phyloP scores from a whole-genome alignment of 345 rosid genomes.

The Zanthoxylum bungeanum region DNA sequence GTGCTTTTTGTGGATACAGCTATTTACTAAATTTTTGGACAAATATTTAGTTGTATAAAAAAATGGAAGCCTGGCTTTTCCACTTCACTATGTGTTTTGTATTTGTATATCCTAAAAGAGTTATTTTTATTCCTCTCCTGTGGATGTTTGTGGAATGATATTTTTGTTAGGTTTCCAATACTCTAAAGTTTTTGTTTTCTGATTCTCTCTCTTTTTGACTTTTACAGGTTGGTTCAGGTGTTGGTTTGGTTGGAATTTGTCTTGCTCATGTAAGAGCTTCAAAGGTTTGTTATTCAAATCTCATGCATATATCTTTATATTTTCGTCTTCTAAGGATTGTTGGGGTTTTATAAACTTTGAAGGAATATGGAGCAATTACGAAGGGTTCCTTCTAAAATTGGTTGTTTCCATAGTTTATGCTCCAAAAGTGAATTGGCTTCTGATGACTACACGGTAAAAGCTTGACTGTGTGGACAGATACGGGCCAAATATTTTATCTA shows the following conservation, averaged over 20 bases:
- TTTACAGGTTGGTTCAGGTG: constrained; percentile 88
- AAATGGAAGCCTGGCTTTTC: not conserved
- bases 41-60: not conserved
- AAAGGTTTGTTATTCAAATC: constrained; percentile 41
- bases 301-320: not conserved
- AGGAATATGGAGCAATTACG: constrained; percentile 41
- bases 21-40: not conserved
- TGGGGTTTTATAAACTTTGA: not conserved
- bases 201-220: not conserved
- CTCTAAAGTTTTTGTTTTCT: not conserved
- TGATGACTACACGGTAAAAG: constrained; percentile 70
- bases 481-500: constrained; percentile 58
- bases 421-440: constrained; percentile 73
- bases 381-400: constrained; percentile 62
- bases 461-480: constrained; percentile 74
- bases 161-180: not conserved
- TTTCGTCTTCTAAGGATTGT: not conserved
- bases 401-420: constrained; percentile 60
- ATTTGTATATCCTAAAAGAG: not conserved
- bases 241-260: constrained; percentile 79
- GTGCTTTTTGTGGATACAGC: not conserved
- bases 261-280: constrained; percentile 79
- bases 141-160: not conserved
- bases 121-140: not conserved
- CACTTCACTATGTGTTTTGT: not conserved